Evolutionary conservation across 2,329 filamentous ascomycete genomes (phyloP).

Genomic region (Alternaria burnsii): DNA sequence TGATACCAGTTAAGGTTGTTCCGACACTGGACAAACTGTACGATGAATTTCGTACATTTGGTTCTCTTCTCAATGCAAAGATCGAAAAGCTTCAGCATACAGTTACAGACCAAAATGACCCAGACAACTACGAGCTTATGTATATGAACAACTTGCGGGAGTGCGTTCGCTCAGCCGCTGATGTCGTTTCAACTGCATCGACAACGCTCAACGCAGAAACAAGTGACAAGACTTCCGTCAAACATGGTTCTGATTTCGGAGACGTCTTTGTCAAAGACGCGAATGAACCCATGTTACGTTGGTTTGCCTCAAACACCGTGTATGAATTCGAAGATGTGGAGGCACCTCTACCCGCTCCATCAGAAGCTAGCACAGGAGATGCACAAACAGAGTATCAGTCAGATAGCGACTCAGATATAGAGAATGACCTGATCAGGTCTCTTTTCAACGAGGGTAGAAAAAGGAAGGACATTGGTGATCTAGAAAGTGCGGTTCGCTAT

Average conservation of each 20-base stretch:
- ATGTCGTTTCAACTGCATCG: constrained; percentile 34
- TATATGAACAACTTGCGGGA: constrained; percentile 33
- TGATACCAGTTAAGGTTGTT: constrained; percentile 29
- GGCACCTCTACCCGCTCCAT: constrained; percentile 14
- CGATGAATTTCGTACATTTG: constrained; percentile 30
- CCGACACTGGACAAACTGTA: constrained; percentile 36
- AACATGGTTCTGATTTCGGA: constrained; percentile 33
- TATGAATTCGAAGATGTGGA: constrained; percentile 31
- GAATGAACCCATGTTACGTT: constrained; percentile 31
- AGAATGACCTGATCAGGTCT: constrained; percentile 26
- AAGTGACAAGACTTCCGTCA: constrained; percentile 20
- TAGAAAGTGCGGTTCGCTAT: constrained; percentile 21
- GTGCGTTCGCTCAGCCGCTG: constrained; percentile 33
- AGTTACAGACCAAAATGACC: constrained; percentile 16
- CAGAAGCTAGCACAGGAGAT: constrained; percentile 21
- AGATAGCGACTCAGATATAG: constrained; percentile 32
- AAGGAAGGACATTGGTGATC: constrained; percentile 23
- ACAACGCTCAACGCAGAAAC: constrained; percentile 27
- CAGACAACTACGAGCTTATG: constrained; percentile 21
- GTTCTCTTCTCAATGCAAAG: constrained; percentile 26
- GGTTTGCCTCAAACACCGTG: constrained; percentile 31
- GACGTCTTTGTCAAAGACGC: constrained; percentile 26
- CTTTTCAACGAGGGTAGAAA: constrained; percentile 27
- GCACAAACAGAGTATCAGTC: constrained; percentile 21
- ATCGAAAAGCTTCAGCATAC: constrained; percentile 27